Percentiles rank a stretch among this genome's conserved stretches.
These are phyloP conservation scores for Solanum tarapatanum DNA, from an alignment of 257 asterid species.

Conservation along the genomic window DNA sequence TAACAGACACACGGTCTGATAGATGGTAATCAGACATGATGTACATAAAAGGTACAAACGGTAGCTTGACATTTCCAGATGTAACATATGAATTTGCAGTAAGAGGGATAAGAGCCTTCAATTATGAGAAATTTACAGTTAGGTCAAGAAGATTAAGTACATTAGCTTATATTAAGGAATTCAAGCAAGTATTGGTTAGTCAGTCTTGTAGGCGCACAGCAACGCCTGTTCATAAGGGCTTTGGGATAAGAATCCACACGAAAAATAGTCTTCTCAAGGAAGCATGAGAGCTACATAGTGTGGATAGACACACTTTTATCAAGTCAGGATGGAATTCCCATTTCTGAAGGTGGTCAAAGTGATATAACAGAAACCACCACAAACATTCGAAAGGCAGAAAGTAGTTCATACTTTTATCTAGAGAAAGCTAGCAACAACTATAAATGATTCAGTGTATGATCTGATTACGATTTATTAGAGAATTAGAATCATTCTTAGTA, in stretches of 20 bases:
- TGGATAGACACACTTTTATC: neutral
- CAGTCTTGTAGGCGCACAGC: neutral
- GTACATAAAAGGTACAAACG: neutral
- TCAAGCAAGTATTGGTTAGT: neutral
- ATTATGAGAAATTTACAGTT: neutral
- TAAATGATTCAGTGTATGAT: neutral
- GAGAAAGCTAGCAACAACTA: neutral
- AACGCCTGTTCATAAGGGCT: neutral
- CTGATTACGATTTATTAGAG: neutral
- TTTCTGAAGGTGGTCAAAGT: neutral
- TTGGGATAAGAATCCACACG: neutral
- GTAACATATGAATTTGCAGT: neutral
- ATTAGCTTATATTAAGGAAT: neutral
- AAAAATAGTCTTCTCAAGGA: neutral
- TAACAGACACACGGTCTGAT: neutral
- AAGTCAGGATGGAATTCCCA: neutral
- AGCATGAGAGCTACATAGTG: neutral
- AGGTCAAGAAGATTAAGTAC: neutral
- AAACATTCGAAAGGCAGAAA: neutral
- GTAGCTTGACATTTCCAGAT: neutral
- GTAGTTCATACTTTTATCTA: neutral
- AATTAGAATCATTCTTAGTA: neutral
- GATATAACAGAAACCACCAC: neutral
- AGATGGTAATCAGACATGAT: neutral
- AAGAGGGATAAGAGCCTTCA: neutral